Evolutionary conservation across 345 rosid genomes (phyloP).

Genomic region (Eutrema yunnanense): DNA sequence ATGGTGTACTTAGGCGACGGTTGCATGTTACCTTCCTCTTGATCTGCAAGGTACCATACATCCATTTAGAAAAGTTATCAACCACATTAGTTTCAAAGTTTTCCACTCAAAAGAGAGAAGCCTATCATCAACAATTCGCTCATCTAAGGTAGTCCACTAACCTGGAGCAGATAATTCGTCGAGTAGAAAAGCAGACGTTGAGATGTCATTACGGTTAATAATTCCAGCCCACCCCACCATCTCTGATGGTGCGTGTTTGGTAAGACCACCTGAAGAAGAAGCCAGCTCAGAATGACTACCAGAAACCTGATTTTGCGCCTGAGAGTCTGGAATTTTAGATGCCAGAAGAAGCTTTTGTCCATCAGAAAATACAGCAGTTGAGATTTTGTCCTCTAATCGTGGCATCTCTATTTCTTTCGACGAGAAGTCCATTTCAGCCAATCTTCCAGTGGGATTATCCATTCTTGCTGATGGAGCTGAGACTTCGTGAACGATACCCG

Average conservation of each 20-base stretch:
- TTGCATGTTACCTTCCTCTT: constrained; percentile 47
- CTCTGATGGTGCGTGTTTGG: constrained; percentile 42
- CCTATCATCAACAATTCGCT: constrained; percentile 24
- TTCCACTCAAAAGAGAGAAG: constrained; percentile 6
- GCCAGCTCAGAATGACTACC: constrained; percentile 36
- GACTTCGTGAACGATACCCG: constrained; percentile 38
- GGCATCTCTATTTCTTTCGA: constrained; percentile 41
- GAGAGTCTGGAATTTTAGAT: constrained; percentile 41
- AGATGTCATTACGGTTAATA: constrained; percentile 34
- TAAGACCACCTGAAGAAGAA: constrained; percentile 33
- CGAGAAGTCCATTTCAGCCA: constrained; percentile 40
- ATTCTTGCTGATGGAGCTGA: constrained; percentile 40
- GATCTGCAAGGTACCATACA: constrained; percentile 34
- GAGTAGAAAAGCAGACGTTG: constrained; percentile 30
- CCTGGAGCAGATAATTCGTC: constrained; percentile 20
- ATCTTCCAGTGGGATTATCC: constrained; percentile 48
- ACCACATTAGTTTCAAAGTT: not conserved
- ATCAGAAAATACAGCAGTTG: constrained; percentile 36
- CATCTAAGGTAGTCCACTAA: not conserved
- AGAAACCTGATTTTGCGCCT: constrained; percentile 43
- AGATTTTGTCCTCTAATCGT: constrained; percentile 42
- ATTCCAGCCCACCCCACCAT: constrained; percentile 42
- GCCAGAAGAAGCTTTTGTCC: constrained; percentile 41
- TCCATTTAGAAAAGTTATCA: constrained; percentile 26
- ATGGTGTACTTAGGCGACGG: constrained; percentile 65